phyloP scores from a whole-genome alignment of 768 basidiomycete species.

The Harrya chromipes region DNA sequence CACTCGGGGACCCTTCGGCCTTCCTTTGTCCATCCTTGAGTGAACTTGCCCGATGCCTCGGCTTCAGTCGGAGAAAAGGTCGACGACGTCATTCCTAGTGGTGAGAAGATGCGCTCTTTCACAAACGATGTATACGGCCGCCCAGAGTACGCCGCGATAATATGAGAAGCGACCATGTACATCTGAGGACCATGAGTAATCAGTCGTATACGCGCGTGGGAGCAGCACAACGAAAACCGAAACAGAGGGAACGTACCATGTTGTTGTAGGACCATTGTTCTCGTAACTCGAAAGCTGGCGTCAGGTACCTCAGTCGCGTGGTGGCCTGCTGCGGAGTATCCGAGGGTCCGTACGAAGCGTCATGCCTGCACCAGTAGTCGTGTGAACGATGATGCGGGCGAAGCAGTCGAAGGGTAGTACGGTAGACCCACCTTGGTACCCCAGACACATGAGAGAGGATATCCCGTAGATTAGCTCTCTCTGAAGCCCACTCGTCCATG shows the following conservation, averaged over 20 bases:
- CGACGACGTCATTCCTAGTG: conserved; percentile 39
- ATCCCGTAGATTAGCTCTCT: conserved; percentile 36
- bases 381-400: not conserved
- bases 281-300: conserved; percentile 35
- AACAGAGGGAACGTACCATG: conserved; percentile 19
- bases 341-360: conserved; percentile 26
- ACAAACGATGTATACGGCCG: conserved; percentile 39
- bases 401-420: not conserved
- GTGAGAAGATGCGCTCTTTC: conserved; percentile 38
- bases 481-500: conserved; percentile 37
- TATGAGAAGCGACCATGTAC: conserved; percentile 34
- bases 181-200: conserved; percentile 29
- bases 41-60: conserved; percentile 27
- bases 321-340: conserved; percentile 28
- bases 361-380: conserved; percentile 27
- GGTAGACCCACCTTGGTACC: conserved; percentile 29
- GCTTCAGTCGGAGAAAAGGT: conserved; percentile 39
- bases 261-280: conserved; percentile 40
- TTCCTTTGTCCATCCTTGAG: conserved; percentile 31
- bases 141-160: conserved; percentile 34
- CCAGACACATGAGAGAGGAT: conserved; percentile 40
- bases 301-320: conserved; percentile 24
- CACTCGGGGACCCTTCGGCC: conserved; percentile 34
- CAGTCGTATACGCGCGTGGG: not conserved
- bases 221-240: too few relatives aligned